These are phyloP conservation scores for Crithidia acanthocephali DNA, from an alignment of 208 protist genomes.

Conservation along the genomic window DNA sequence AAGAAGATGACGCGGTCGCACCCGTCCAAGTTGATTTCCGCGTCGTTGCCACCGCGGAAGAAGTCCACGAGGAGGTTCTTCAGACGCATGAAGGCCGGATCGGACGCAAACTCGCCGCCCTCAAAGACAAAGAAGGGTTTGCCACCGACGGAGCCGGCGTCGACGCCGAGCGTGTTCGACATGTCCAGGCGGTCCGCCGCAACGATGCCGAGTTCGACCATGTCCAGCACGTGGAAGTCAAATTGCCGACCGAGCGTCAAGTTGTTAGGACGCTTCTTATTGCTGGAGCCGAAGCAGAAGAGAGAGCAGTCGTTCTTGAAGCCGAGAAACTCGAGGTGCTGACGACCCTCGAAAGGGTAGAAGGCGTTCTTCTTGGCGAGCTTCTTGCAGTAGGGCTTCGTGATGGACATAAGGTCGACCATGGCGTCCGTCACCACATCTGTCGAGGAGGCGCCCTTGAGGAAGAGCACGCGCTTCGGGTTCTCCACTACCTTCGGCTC, in stretches of 20 bases:
- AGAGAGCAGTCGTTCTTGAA: constrained; percentile 94
- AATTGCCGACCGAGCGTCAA: constrained; percentile 86
- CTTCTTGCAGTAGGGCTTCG: constrained; percentile 81
- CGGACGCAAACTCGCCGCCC: constrained; percentile 72
- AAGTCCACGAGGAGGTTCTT: constrained; percentile 89
- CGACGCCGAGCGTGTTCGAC: constrained; percentile 44
- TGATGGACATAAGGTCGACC: constrained; percentile 77
- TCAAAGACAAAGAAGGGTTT: constrained; percentile 92
- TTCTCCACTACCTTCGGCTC: constrained; percentile 90
- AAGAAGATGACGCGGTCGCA: constrained; percentile 84
- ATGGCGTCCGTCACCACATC: constrained; percentile 74
- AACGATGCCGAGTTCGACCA: constrained; percentile 88
- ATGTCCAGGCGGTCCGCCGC: constrained; percentile 81
- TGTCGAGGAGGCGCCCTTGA: constrained; percentile 67
- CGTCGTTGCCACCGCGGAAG: constrained; percentile 77
- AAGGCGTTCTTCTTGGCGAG: constrained; percentile 88
- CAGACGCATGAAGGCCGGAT: constrained; percentile 74
- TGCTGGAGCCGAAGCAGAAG: constrained; percentile 86
- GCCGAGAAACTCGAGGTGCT: constrained; percentile 89
- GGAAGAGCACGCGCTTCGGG: constrained; percentile 78
- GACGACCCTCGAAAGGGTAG: constrained; percentile 80
- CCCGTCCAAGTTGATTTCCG: constrained; percentile 74
- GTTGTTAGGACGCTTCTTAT: constrained; percentile 92
- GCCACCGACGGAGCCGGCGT: constrained; percentile 70
- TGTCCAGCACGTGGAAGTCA: constrained; percentile 91